Evolutionary conservation across 139 green algal genomes (phyloP), one percentile per base, ranked within the genome.

Genomic region (Chara braunii): DNA sequence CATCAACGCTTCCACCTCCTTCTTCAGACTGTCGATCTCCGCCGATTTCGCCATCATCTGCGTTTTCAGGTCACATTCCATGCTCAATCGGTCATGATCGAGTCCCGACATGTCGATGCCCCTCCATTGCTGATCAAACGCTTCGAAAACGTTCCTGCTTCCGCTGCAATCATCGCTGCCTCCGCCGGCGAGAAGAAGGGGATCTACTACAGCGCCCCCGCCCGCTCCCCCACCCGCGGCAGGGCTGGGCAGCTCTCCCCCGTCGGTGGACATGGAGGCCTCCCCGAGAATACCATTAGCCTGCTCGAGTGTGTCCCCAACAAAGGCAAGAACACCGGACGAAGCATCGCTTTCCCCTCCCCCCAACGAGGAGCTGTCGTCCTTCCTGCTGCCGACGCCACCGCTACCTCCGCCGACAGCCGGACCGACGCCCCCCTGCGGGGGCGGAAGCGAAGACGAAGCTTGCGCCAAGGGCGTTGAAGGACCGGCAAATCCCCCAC

Each of bases 1-100:
- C 7, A 52, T 1, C 30, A 72, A 30, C 54, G 36, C 3, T 31
- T 44, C 57, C 64, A 73, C 9, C 33, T 73, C 32, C 64, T 34
- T 54, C 22, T 51, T 36, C 29, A 73, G 29, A 12, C 37, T 45
- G 32, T 73, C 64, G 22, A 73, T 14, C 56, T 73, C 64, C 2
- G 58, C 42, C 14, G n/a, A 34, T 55, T 62, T 2, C 54, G 12
- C 50, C 11, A 14, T 23, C 50, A 11, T 23, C 14, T 11, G 50
- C n/a, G 12, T 23, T 51, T 11, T 51, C 12, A 12, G 32, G 12
- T 14, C 14, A 14, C 50, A 58, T 58, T 58, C 11, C 11, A 58
- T 14, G 24, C n/a, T 23, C 50, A 48, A 26, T 58, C 28, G 11
- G 37, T 26, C 50, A 58, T 11, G 11, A 12, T 58, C 37, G 50